Evolutionary conservation across 164 flowering plant genomes (phyloP).

Genomic region (Magnolia officinalis): DNA sequence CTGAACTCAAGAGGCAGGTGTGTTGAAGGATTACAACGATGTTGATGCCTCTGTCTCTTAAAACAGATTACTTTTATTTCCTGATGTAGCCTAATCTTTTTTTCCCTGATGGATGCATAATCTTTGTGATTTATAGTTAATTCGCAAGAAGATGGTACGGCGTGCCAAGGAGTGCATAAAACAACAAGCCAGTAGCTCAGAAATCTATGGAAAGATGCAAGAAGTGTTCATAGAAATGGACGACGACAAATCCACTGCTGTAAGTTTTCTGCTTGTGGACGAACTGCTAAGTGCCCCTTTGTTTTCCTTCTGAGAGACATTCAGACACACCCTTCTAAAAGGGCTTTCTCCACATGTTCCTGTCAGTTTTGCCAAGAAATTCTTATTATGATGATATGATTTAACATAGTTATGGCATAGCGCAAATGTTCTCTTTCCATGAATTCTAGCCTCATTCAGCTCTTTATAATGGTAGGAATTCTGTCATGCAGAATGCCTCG

Average conservation of each 20-base stretch:
- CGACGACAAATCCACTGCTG: background rate
- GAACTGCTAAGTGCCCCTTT: background rate
- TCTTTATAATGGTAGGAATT: background rate
- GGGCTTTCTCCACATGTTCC: background rate
- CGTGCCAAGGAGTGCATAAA: slow-evolving; percentile 48
- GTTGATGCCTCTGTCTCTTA: background rate
- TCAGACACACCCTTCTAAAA: background rate
- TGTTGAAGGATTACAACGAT: slow-evolving; percentile 1
- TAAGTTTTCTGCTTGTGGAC: background rate
- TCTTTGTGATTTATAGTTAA: slow-evolving; percentile 28
- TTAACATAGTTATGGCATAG: background rate
- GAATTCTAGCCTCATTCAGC: background rate
- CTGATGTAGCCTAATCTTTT: background rate
- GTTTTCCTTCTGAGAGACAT: background rate
- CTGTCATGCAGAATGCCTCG: slow-evolving; percentile 22
- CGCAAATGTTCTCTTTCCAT: background rate
- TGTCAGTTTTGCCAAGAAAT: background rate
- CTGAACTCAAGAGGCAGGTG: slow-evolving; percentile 51
- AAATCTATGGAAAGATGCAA: slow-evolving; percentile 54
- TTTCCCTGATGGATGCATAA: no score
- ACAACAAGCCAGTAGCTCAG: slow-evolving; percentile 33
- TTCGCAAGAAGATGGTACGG: slow-evolving; percentile 48
- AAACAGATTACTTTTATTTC: no score
- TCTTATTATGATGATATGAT: background rate
- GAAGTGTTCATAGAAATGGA: slow-evolving; percentile 52